These are phyloP conservation scores for Apiotrichum laibachii DNA, from an alignment of 1,284 basidiomycete genomes.

Conservation along the genomic window DNA sequence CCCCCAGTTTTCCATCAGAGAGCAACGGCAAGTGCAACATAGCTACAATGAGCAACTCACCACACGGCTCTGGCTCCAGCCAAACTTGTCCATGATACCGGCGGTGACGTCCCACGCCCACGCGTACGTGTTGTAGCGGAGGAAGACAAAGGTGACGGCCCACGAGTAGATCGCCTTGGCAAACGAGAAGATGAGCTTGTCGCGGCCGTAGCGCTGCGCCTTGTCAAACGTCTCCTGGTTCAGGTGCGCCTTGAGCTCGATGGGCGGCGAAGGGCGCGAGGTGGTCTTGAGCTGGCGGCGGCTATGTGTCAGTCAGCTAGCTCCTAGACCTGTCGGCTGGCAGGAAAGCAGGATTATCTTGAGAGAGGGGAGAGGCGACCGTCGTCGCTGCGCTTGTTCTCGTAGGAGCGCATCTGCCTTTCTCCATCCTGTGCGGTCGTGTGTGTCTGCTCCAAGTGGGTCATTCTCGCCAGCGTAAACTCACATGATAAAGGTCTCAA, in stretches of 20 bases:
- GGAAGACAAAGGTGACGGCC: conserved; percentile 64
- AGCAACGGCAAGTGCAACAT: too few relatives aligned
- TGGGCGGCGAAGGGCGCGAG: conserved; percentile 71
- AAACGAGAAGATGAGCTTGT: conserved; percentile 84
- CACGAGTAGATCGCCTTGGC: conserved; percentile 72
- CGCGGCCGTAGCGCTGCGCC: conserved; percentile 83
- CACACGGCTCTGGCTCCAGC: conserved; percentile 46
- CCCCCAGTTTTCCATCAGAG: too few relatives aligned
- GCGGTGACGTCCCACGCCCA: conserved; percentile 63
- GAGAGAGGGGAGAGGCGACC: too few relatives aligned
- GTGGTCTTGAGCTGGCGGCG: conserved; percentile 79
- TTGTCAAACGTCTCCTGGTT: conserved; percentile 73
- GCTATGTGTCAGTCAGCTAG: conserved; percentile 17
- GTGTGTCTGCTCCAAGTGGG: too few relatives aligned
- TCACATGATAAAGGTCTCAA: conserved; percentile 41
- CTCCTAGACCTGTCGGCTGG: not conserved
- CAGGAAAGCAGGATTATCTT: too few relatives aligned
- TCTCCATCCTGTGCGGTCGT: too few relatives aligned
- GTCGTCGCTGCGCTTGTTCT: too few relatives aligned
- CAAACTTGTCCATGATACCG: conserved; percentile 53
- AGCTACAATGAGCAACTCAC: conserved; percentile 21
- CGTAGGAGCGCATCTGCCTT: too few relatives aligned
- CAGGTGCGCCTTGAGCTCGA: conserved; percentile 70
- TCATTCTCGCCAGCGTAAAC: too few relatives aligned
- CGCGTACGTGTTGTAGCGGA: conserved; percentile 74